Base-by-base conservation (phyloP, 1,284 basidiomycete species). In the Wolfiporia cocos region DNA sequence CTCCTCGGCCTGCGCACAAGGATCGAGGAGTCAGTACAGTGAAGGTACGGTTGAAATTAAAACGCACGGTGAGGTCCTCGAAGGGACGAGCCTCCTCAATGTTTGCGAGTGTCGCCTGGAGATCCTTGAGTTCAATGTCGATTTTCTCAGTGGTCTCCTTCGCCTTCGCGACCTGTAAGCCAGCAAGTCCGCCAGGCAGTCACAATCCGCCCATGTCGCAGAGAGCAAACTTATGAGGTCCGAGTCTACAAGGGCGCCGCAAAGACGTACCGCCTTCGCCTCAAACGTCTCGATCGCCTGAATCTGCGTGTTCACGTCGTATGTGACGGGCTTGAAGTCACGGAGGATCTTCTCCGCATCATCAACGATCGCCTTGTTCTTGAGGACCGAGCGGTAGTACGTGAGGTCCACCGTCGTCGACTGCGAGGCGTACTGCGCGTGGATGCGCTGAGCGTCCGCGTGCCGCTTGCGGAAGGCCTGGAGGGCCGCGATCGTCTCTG, bases 211-310 rank as follows among this genome's bases (percentile, higher is more conserved):
- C n/a, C n/a, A n/a, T n/a, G n/a, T n/a, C n/a, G n/a, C n/a, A n/a
- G n/a, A n/a, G n/a, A n/a, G n/a, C n/a, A n/a, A n/a, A n/a, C n/a
- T n/a, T n/a, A n/a, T n/a, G n/a, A n/a, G n/a, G n/a, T n/a, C n/a
- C n/a, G n/a, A n/a, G n/a, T n/a, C n/a, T n/a, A n/a, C n/a, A n/a
- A n/a, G n/a, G n/a, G n/a, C n/a, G n/a, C n/a, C n/a, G n/a, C n/a
- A 9, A 29, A 30, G 6, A 80, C 91, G 62, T 56, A 97, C 94
- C 53, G 96, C 96, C 72, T 95, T 97, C 54, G 80, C 74, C 78
- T 99, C 92, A 66, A 99, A 99, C 42, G 92, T 86, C 64, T 96
- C 92, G 55, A 99, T 96, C 39, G 92, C 92, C 70, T 93, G 96
- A 66, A 97, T 65, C 67, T 96, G 92, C 50, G 91, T 77, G 59